Evolutionary conservation across 345 rosid species (phyloP), one percentile per base, ranked within the genome.

Genomic region (Eucalyptus camaldulensis): DNA sequence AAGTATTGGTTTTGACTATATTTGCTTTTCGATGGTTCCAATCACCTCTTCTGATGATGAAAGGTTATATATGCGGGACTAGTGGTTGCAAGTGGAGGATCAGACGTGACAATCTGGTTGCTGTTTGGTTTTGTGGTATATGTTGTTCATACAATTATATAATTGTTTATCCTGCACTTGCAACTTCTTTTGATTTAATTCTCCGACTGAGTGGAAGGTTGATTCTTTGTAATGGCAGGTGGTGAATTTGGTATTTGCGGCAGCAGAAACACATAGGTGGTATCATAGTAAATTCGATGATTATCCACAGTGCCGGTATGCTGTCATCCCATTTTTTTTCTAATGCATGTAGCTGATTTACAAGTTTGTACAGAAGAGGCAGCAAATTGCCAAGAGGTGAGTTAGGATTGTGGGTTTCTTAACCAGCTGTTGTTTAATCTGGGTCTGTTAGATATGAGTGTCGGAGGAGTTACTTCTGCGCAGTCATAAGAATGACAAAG

Each of bases 251-350:
- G 90, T 87, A 47, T 72, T 93, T 44, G 96, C 93, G 3, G 99
- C 97, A 58, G 93, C 93, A 81, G 97, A 97, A 91, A 95, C 99
- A 31, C 98, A 95, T 67, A 91, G 89, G 87, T 95, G 99, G 99
- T 95, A 96, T 90, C 93, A 83, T 24, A 89, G 81, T 44, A 96
- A 96, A 88, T 97, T 96, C 54, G 95, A 95, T 33, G 90, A 93
- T 72, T 95, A 95, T 90, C 99, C 98, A 31, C 90, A 56, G 14
- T 91, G 93, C 51, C 92, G 96, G 29, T 37, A 12, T 44, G 95
- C 95, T 33, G 88, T 97, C 60, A 76, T 96, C 49, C 98, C 98
- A 44, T 91, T 44, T 86, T 72, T 92, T 16, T 94, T 88, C 81
- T 96, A 89, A 51, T 45, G 37, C 10, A 13, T 47, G 81, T 72